Evolutionary conservation across 306 rosid genomes (phyloP).

Genomic region (Geum urbanum): DNA sequence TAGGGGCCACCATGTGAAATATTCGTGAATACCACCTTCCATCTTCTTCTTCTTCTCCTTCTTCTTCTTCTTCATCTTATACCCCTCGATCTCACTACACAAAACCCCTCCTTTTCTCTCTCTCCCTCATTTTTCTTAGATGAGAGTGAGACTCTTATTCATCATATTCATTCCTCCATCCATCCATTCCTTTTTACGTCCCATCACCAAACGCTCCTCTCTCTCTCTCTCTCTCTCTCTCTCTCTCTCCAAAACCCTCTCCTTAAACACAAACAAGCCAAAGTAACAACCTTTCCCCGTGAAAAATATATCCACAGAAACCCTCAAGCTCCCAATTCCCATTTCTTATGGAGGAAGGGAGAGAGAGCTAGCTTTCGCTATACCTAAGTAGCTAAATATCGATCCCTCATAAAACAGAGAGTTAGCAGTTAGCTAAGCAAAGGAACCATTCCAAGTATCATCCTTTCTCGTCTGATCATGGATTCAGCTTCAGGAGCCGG

Average conservation of each 20-base stretch:
- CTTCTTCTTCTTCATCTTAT: not conserved
- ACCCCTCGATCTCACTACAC: not conserved
- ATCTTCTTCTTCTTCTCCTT: not conserved
- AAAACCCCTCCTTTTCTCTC: not conserved
- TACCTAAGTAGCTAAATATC: not conserved
- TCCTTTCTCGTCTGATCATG: conserved; percentile 28
- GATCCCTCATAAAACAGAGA: not conserved
- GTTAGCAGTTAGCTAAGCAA: not conserved
- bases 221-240: conserved; percentile 15
- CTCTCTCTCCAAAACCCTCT: not conserved
- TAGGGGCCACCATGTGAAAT: conserved; percentile 60
- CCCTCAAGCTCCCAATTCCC: not conserved
- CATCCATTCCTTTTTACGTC: conserved; percentile 50
- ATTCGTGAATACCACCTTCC: conserved; percentile 29
- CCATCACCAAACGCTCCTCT: conserved; percentile 51
- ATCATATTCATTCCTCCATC: conserved; percentile 43
- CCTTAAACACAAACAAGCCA: not conserved
- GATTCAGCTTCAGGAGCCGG: conserved; percentile 59
- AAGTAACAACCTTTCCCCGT: conserved; percentile 35
- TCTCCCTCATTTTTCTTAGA: not conserved
- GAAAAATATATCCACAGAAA: conserved; percentile 7
- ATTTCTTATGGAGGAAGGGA: conserved; percentile 13
- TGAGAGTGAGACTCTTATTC: conserved; percentile 23
- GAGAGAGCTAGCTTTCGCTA: not conserved
- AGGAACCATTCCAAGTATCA: not conserved